Evolutionary conservation across 2,329 filamentous ascomycete species (phyloP).

Genomic region (Grosmannia serpens): DNA sequence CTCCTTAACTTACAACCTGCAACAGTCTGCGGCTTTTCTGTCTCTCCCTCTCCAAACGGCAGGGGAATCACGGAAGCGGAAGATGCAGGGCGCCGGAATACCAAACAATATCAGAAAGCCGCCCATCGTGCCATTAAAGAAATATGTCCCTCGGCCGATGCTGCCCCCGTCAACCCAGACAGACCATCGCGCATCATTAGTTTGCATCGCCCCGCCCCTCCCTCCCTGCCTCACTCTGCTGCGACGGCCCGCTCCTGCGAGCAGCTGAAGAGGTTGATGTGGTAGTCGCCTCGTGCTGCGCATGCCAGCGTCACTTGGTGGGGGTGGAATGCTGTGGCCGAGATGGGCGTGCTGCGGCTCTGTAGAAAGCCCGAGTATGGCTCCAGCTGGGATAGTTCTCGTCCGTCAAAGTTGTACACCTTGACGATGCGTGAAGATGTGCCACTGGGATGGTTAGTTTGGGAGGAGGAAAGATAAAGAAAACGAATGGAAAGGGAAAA

Average conservation of each 20-base stretch:
- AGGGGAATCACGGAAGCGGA: background rate
- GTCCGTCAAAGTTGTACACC: slow-evolving; percentile 80
- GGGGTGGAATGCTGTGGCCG: slow-evolving; percentile 87
- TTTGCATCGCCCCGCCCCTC: background rate
- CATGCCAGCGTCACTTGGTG: slow-evolving; percentile 86
- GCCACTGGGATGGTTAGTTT: slow-evolving; percentile 43
- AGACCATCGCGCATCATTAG: background rate
- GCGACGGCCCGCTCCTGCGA: slow-evolving; percentile 11
- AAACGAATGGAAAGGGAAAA: background rate
- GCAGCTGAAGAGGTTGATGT: slow-evolving; percentile 81
- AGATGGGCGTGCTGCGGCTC: slow-evolving; percentile 70
- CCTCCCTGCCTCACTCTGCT: background rate
- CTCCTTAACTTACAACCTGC: background rate
- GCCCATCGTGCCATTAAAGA: background rate
- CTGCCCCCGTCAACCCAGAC: background rate
- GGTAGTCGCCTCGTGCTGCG: slow-evolving; percentile 73
- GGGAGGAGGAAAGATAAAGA: background rate
- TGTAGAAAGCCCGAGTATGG: slow-evolving; percentile 83
- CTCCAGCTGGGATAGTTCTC: slow-evolving; percentile 70
- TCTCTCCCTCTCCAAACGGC: background rate
- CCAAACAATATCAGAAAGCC: background rate
- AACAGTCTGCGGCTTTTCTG: background rate
- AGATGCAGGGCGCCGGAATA: background rate
- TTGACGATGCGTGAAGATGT: slow-evolving; percentile 82
- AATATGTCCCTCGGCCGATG: background rate